These are phyloP conservation scores for Penicillium riverlandense DNA, from an alignment of 495 filamentous ascomycete species.

Conservation along the genomic window DNA sequence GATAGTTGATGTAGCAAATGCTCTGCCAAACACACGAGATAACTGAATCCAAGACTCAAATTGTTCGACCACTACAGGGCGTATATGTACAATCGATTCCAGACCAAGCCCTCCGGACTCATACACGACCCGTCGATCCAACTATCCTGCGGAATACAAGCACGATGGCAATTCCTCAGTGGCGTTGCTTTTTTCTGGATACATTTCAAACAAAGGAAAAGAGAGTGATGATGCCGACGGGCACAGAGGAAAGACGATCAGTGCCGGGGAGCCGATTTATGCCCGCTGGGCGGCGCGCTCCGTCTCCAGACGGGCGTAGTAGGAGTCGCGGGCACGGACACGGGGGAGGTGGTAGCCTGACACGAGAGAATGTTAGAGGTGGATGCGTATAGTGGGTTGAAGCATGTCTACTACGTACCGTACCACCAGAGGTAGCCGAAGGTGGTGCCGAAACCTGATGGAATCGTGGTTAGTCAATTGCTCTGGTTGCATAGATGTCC, in stretches of 20 bases:
- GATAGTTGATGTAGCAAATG: not conserved
- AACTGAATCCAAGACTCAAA: slow-evolving; percentile 7
- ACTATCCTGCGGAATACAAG: slow-evolving; percentile 3
- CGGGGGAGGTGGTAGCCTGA: slow-evolving; percentile 72
- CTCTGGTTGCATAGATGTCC: no score
- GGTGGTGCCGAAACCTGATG: slow-evolving; percentile 57
- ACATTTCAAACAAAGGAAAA: slow-evolving; percentile 12
- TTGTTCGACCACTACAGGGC: slow-evolving; percentile 12
- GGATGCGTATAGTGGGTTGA: no score
- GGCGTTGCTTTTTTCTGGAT: slow-evolving; percentile 1
- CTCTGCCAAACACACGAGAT: not conserved
- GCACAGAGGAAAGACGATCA: slow-evolving; percentile 11
- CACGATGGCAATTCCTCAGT: no score
- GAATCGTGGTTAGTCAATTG: not conserved
- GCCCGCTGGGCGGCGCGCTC: slow-evolving; percentile 45
- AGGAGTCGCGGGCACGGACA: slow-evolving; percentile 65
- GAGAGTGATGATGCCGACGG: slow-evolving; percentile 11
- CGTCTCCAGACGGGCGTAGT: slow-evolving; percentile 71
- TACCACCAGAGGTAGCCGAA: slow-evolving; percentile 78
- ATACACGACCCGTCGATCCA: slow-evolving; percentile 10
- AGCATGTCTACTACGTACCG: slow-evolving; percentile 45
- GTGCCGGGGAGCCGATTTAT: slow-evolving; percentile 16
- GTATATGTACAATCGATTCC: slow-evolving; percentile 26
- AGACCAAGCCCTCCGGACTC: slow-evolving; percentile 7
- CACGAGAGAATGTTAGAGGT: not conserved